These are phyloP conservation scores for Vitis hybrid DNA, from an alignment of 177 flowering plant genomes.

Conservation along the genomic window DNA sequence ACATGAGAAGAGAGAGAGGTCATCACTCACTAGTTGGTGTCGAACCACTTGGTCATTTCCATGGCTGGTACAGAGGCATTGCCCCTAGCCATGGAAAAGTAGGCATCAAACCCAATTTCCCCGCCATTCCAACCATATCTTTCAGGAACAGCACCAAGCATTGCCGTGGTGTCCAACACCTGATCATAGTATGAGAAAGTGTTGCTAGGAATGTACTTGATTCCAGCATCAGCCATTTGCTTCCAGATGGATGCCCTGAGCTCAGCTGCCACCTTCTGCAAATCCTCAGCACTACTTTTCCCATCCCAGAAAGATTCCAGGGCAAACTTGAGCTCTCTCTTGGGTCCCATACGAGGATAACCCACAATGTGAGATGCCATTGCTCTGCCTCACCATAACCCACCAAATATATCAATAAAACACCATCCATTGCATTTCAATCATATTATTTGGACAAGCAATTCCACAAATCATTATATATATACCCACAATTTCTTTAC, in stretches of 20 bases:
- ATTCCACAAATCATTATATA: too few species aligned
- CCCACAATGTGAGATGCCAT: conserved; percentile 66
- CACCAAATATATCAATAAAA: too few species aligned
- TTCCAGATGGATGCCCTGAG: conserved; percentile 56
- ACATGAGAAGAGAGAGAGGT: too few species aligned
- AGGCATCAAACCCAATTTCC: conserved; percentile 50
- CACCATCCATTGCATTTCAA: too few species aligned
- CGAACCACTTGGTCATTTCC: too few species aligned
- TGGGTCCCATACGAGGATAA: conserved; percentile 61
- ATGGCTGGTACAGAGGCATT: too few species aligned
- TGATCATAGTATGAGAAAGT: conserved; percentile 59
- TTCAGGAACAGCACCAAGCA: conserved; percentile 61
- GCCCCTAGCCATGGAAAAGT: too few species aligned
- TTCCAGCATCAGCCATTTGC: conserved; percentile 59
- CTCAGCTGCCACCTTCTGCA: conserved; percentile 48
- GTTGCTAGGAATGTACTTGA: conserved; percentile 51
- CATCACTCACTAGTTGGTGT: too few species aligned
- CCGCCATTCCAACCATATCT: conserved; percentile 53
- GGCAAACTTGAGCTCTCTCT: conserved; percentile 66
- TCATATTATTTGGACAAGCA: too few species aligned
- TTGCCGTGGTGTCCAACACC: conserved; percentile 51
- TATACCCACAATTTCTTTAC: too few species aligned
- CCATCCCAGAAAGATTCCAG: conserved; percentile 68
- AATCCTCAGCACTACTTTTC: conserved; percentile 49
- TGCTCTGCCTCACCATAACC: conserved; percentile 19